Conservation (phyloP, 305 asterid genomes). For the Fraxinus floribunda region DNA sequence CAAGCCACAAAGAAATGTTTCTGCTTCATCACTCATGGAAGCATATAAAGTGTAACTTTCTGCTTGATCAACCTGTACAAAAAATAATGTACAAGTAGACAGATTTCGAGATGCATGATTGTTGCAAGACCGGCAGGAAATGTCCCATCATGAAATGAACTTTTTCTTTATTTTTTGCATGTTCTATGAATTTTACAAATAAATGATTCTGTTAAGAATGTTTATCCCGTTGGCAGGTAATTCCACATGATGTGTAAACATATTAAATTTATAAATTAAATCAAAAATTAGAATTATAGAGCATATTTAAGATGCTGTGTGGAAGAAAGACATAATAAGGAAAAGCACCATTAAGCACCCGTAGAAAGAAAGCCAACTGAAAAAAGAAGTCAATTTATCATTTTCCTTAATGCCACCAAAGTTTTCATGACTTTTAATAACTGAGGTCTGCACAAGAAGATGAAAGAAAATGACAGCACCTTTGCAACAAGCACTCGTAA, state of each 20-base stretch:
- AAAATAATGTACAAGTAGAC: neutral
- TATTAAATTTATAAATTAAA: neutral
- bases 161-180: constrained; percentile 10
- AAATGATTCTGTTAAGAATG: constrained; percentile 5
- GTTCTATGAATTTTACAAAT: neutral
- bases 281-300: neutral
- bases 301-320: neutral
- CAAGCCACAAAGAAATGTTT: neutral
- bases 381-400: constrained; percentile 3
- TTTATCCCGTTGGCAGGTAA: constrained; percentile 16
- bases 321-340: neutral
- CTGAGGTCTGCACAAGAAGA: constrained; percentile 12
- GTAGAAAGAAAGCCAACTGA: constrained; percentile 9
- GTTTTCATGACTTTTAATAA: constrained; percentile 3
- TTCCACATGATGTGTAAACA: neutral
- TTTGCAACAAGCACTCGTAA: constrained; percentile 80
- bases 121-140: neutral
- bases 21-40: neutral
- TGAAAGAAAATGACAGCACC: constrained; percentile 42
- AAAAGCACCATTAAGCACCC: constrained; percentile 7
- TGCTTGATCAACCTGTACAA: constrained; percentile 12
- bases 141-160: neutral
- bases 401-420: neutral
- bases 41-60: neutral
- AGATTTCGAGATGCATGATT: neutral